These are phyloP conservation scores for Tylopilus plumbeoviolaceoides DNA, from an alignment of 768 basidiomycete species.

Conservation along the genomic window DNA sequence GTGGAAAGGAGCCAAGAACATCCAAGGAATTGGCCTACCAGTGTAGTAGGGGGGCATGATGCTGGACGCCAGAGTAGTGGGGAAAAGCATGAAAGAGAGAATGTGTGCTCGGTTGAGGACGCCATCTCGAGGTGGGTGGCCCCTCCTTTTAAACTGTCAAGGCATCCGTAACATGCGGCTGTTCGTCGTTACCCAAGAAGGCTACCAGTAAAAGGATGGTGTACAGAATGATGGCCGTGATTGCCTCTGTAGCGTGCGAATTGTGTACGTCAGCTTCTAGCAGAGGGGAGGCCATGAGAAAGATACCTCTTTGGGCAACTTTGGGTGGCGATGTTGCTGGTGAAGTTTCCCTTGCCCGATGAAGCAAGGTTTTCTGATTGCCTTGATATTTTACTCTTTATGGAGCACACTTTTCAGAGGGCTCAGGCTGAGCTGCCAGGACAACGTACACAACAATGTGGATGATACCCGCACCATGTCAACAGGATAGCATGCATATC, in stretches of 20 bases:
- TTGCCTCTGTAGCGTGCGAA: conserved; percentile 30
- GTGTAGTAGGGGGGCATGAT: neutral
- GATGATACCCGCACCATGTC: no score
- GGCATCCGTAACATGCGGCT: conserved; percentile 13
- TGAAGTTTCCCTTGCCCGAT: conserved; percentile 9
- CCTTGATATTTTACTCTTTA: conserved; percentile 19
- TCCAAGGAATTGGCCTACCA: conserved; percentile 7
- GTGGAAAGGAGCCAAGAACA: conserved; percentile 9
- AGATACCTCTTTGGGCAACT: conserved; percentile 25
- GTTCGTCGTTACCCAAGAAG: conserved; percentile 19
- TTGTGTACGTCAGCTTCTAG: conserved; percentile 27
- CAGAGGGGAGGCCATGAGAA: conserved; percentile 4
- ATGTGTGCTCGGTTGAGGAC: conserved; percentile 5
- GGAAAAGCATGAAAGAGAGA: conserved; percentile 2
- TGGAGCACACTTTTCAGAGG: conserved; percentile 1
- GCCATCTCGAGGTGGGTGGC: conserved; percentile 7
- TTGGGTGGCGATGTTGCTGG: conserved; percentile 17
- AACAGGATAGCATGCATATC: no score
- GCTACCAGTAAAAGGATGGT: conserved; percentile 21
- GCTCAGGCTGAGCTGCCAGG: no score
- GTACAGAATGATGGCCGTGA: conserved; percentile 16
- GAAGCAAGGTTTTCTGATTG: conserved; percentile 22
- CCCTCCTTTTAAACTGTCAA: conserved; percentile 25
- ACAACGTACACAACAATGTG: no score
- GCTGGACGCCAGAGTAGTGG: no score